phyloP scores from a whole-genome alignment of 169 alveolate species.

The Cryptosporidium felis region DNA sequence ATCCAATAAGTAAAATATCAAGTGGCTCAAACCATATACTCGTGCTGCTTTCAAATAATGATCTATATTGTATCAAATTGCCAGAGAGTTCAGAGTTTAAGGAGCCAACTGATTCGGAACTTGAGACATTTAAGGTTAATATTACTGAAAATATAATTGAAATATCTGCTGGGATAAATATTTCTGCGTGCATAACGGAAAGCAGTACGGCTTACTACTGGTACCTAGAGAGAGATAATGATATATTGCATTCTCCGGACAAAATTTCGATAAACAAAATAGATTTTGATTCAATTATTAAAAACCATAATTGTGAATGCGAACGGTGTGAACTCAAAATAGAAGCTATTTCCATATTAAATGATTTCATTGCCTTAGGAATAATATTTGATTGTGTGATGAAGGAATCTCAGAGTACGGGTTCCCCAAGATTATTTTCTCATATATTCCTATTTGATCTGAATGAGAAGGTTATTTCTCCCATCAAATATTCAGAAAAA shows the following conservation, averaged over 20 bases:
- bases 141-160: conserved; percentile 23
- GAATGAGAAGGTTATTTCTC: not conserved
- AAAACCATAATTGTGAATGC: conserved; percentile 9
- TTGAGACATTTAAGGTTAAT: not conserved
- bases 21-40: conserved; percentile 52
- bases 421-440: not conserved
- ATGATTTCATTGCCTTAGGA: conserved; percentile 27
- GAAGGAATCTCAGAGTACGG: not conserved
- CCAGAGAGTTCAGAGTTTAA: conserved; percentile 9
- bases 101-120: not conserved
- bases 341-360: not conserved
- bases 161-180: conserved; percentile 18
- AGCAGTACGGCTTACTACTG: conserved; percentile 7
- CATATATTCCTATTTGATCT: not conserved
- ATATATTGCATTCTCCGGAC: not conserved
- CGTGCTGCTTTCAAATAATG: conserved; percentile 27
- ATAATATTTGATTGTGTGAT: conserved; percentile 32
- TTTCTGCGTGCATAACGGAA: conserved; percentile 25
- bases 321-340: not conserved
- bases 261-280: not conserved
- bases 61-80: conserved; percentile 6
- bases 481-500: conserved; percentile 8
- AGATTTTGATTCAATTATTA: not conserved
- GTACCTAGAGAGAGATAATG: not conserved
- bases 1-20: not conserved